Evolutionary conservation across 768 basidiomycete genomes (phyloP), one percentile per base, ranked within the genome.

Genomic region (Naganishia antarctica): DNA sequence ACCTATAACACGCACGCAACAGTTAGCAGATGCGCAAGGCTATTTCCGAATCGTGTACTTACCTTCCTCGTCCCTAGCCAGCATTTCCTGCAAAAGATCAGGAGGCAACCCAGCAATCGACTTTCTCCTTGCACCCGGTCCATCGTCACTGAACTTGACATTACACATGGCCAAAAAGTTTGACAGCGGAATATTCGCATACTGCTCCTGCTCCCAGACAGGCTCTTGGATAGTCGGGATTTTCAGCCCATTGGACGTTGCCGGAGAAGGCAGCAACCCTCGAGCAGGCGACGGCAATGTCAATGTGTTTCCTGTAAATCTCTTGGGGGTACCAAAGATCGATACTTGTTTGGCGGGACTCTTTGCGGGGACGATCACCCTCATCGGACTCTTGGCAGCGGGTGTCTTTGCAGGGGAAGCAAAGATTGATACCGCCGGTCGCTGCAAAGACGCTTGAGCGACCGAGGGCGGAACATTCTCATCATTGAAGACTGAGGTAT

Each of bases 151-250:
- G 63, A 78, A 79, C 23, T 72, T 69, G 3, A 79, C 71, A 11
- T 74, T 75, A 2, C 76, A 70, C 76, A 79, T 78, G 45, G 77
- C 76, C 41, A 79, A 66, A 71, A 79, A 79, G 13, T 69, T 64
- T 18, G 63, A 64, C 6, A 79, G 64, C 3, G 74, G 65, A 45
- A 79, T 74, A 46, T 60, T 66, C 13, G 70, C 69, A 12, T 46
- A 64, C 37, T 63, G 50, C 15, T 67, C 26, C 49, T 65, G 47
- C 23, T 59, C 37, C 64, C 64, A 65, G 37, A 32, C 59, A 16
- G 64, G 64, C 45, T 65, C 45, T 21, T 26, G 28, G 16, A 51
- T 25, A 25, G 43, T 45, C n/a, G 53, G 34, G 8, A 57, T 40
- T 18, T 32, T 40, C 53, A 57, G 15, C 18, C 32, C 37, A 29